A percentile compares a stretch with the other conserved stretches of the same genome.
phyloP scores from a whole-genome alignment of 106 monocot species.

The Posidonia australis region DNA sequence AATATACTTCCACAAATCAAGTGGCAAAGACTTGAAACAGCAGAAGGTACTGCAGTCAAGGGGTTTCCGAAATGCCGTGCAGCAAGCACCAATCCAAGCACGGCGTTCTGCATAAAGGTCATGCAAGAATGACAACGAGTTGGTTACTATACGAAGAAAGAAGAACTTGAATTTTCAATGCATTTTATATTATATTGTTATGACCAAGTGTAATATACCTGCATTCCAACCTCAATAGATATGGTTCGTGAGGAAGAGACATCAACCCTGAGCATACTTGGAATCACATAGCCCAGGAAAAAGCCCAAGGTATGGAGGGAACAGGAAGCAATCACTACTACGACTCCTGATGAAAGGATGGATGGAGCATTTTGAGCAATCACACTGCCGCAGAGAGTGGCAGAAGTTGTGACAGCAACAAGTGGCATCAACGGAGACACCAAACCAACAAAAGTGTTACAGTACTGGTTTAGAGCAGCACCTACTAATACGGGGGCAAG shows the following conservation, averaged over 20 bases:
- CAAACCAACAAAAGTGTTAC: conserved; percentile 36
- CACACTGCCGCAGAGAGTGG: conserved; percentile 70
- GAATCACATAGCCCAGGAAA: conserved; percentile 54
- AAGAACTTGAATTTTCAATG: neutral
- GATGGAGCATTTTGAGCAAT: conserved; percentile 78
- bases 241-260: conserved; percentile 65
- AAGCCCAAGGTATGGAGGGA: conserved; percentile 62
- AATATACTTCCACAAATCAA: conserved; percentile 64
- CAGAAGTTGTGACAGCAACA: conserved; percentile 64
- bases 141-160: too few species aligned
- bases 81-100: conserved; percentile 70
- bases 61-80: conserved; percentile 71
- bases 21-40: conserved; percentile 74
- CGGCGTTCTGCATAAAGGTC: conserved; percentile 47
- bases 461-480: conserved; percentile 78
- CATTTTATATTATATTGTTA: too few species aligned
- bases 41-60: conserved; percentile 79
- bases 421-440: conserved; percentile 89
- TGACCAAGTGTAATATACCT: conserved; percentile 24
- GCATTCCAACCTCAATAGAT: conserved; percentile 96
- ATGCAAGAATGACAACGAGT: neutral
- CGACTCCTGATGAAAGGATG: conserved; percentile 60
- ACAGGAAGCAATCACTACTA: conserved; percentile 47
- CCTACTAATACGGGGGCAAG: conserved; percentile 74
- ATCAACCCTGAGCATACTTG: conserved; percentile 51